phyloP scores from a whole-genome alignment of 2,329 filamentous ascomycete genomes.

The Amesomyces nigricolor region DNA sequence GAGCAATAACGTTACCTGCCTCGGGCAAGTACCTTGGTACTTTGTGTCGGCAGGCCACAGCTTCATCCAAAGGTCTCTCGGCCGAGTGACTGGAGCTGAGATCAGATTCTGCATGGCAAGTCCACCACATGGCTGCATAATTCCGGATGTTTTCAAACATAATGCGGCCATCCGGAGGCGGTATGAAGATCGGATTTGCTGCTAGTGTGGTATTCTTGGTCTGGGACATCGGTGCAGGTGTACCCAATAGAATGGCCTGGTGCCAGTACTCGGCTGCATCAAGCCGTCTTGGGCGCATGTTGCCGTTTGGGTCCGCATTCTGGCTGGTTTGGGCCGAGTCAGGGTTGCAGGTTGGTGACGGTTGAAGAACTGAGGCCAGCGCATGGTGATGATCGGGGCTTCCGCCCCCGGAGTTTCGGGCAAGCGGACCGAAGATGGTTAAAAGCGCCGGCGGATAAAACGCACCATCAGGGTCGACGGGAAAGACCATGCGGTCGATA shows the following conservation, averaged over 20 bases:
- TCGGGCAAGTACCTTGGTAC: no score
- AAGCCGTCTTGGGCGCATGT: background rate
- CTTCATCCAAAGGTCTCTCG: background rate
- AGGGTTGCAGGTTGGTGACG: background rate
- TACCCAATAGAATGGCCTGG: background rate
- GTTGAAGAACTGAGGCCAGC: background rate
- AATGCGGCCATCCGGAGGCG: background rate
- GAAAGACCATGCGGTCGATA: background rate
- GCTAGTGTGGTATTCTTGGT: background rate
- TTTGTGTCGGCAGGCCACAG: no score
- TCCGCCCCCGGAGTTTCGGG: constrained; percentile 1
- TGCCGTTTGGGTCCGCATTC: background rate
- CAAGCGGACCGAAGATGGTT: constrained; percentile 3
- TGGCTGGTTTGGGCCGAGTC: background rate
- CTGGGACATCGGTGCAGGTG: background rate
- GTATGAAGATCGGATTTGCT: background rate
- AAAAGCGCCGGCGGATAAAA: constrained; percentile 1
- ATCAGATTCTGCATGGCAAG: constrained; percentile 3
- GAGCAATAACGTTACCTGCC: no score
- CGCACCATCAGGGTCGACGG: background rate
- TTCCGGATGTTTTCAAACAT: background rate
- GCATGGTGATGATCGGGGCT: background rate
- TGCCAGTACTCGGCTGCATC: background rate
- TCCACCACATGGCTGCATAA: background rate
- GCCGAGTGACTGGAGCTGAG: constrained; percentile 1